A percentile compares a stretch with the other conserved stretches of the same genome.
Conservation (phyloP, 352 stramenopile species). For the Pythium guiyangense region DNA sequence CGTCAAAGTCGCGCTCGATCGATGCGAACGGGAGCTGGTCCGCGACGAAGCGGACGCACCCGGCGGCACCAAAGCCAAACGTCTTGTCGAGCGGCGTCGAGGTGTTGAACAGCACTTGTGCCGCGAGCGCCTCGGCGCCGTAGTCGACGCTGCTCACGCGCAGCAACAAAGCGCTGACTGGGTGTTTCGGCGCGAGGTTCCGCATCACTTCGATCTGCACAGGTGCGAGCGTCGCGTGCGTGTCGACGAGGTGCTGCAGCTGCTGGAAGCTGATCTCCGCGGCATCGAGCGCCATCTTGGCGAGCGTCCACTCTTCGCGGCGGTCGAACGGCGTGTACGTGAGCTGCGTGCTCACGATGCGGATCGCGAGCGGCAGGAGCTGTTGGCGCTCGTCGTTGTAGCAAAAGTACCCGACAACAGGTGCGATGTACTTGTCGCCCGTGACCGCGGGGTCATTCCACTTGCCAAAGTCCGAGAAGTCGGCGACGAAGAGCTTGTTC, state of each 20-base stretch:
- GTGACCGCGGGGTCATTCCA: conserved; percentile 20
- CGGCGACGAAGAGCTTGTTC: conserved; percentile 32
- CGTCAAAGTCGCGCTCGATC: conserved; percentile 1
- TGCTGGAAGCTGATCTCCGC: conserved; percentile 34
- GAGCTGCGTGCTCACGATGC: conserved; percentile 27
- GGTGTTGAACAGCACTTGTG: conserved; percentile 32
- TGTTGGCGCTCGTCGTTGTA: too few relatives aligned
- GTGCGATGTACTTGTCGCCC: conserved; percentile 29
- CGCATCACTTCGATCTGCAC: too few relatives aligned
- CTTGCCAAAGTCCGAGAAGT: conserved; percentile 26
- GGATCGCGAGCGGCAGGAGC: too few relatives aligned
- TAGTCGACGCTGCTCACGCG: conserved; percentile 34
- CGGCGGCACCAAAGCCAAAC: conserved; percentile 34
- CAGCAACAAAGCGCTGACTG: conserved; percentile 28
- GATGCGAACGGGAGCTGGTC: too few relatives aligned
- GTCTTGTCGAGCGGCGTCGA: conserved; percentile 34
- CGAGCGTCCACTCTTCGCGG: conserved; percentile 36
- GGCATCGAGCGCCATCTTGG: conserved; percentile 42
- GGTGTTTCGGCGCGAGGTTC: conserved; percentile 25
- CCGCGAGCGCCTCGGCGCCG: conserved; percentile 29
- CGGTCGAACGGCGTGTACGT: conserved; percentile 44
- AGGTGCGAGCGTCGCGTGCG: too few relatives aligned
- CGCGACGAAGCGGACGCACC: conserved; percentile 22
- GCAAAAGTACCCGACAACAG: too few relatives aligned
- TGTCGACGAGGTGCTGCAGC: too few relatives aligned